Percentiles rank a stretch among this genome's conserved stretches.
These are phyloP conservation scores for Immersiella caudata DNA, from an alignment of 495 filamentous ascomycete genomes.

Conservation along the genomic window DNA sequence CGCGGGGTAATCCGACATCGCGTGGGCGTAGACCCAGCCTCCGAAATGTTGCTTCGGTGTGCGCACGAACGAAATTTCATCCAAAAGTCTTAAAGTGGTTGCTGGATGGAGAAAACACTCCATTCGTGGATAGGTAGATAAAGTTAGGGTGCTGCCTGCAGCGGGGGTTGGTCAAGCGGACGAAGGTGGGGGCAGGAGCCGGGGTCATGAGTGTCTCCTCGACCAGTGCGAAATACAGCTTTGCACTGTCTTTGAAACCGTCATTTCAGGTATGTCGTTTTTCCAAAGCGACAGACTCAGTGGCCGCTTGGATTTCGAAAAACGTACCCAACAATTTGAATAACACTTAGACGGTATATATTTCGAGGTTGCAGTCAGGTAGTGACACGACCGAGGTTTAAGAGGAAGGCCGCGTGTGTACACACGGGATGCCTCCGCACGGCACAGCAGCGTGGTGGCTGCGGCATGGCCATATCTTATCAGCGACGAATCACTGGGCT, in stretches of 20 bases:
- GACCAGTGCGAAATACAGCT: too few relatives aligned
- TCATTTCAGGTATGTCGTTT: too few relatives aligned
- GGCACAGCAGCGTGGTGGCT: neutral
- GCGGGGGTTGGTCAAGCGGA: too few relatives aligned
- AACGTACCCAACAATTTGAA: too few relatives aligned
- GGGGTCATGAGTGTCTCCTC: too few relatives aligned
- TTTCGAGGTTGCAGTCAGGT: too few relatives aligned
- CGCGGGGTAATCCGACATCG: conserved; percentile 6
- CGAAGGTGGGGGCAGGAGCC: too few relatives aligned
- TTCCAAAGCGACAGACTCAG: too few relatives aligned
- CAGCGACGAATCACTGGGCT: neutral
- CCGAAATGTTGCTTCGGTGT: neutral
- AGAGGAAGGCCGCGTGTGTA: neutral
- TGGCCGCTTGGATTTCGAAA: too few relatives aligned
- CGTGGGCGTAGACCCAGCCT: neutral
- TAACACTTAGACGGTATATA: too few relatives aligned
- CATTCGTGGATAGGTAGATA: neutral
- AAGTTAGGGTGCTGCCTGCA: too few relatives aligned
- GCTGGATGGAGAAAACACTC: neutral
- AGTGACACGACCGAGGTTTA: neutral
- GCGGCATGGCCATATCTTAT: neutral
- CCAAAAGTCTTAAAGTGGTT: neutral
- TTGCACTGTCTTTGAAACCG: too few relatives aligned
- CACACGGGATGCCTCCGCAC: neutral
- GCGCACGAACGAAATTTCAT: neutral